Conservation (phyloP, 345 rosid genomes). For the Brassica rapa region DNA sequence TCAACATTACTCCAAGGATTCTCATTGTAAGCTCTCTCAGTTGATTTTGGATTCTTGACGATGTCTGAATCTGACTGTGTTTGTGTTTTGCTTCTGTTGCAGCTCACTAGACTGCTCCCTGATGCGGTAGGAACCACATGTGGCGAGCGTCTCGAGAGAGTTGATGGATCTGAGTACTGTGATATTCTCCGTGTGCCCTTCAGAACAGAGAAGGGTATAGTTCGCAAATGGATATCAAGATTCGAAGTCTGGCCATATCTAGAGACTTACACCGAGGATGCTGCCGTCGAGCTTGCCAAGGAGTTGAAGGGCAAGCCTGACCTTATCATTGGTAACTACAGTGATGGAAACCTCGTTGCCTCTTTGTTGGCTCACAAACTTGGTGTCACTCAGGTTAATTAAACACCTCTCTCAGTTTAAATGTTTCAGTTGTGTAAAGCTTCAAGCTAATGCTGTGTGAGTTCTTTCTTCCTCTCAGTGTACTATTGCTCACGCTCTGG, state of each 20-base stretch:
- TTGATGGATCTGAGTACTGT: slow-evolving; percentile 67
- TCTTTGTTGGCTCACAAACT: slow-evolving; percentile 75
- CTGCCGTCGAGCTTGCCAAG: slow-evolving; percentile 61
- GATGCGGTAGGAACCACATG: slow-evolving; percentile 90
- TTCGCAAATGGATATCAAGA: slow-evolving; percentile 84
- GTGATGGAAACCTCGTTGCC: slow-evolving; percentile 93
- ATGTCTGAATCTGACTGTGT: background rate
- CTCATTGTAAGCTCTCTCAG: slow-evolving; percentile 60
- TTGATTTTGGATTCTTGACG: background rate
- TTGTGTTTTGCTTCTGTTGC: slow-evolving; percentile 7
- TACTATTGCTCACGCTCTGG: slow-evolving; percentile 90
- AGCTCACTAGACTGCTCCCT: slow-evolving; percentile 82
- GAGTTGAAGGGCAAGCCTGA: slow-evolving; percentile 89
- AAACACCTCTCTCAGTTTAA: background rate
- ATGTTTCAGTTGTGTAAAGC: background rate
- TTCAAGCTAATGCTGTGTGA: background rate
- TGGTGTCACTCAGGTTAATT: slow-evolving; percentile 79
- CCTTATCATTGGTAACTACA: slow-evolving; percentile 84
- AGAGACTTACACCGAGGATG: slow-evolving; percentile 87
- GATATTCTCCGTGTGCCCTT: slow-evolving; percentile 88
- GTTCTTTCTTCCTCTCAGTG: slow-evolving; percentile 49
- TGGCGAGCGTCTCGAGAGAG: slow-evolving; percentile 86
- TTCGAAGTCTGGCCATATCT: slow-evolving; percentile 95
- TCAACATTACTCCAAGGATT: slow-evolving; percentile 77
- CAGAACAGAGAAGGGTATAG: slow-evolving; percentile 66